Evolutionary conservation across 2,329 filamentous ascomycete genomes (phyloP), one percentile per base, ranked within the genome.

Genomic region (Penicillium sp.): DNA sequence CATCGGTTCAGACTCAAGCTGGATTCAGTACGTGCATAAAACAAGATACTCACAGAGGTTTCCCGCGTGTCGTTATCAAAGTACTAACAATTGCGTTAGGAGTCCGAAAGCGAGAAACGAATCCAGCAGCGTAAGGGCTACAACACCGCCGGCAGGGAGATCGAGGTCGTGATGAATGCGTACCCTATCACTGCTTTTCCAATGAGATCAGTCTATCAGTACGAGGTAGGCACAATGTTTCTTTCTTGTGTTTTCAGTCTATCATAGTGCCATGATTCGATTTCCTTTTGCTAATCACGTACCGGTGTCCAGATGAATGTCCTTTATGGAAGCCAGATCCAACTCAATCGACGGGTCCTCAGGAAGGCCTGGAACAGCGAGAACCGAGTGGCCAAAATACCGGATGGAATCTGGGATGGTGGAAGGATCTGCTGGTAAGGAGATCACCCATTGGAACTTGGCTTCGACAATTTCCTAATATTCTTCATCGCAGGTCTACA

Each of bases 401-500:
- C 72, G 75, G 2, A 69, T 73, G 2, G 74, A 75, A 80, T 96
- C 48, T 90, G 83, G 60, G 90, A 97, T 72, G 88, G 89, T 25
- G 84, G 86, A 62, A 89, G 86, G 68, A 78, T 99, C 39, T 91
- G 89, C 13, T 99, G 93, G 92, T 87, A 74, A 61, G 74, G 50
- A 25, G 22, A 19, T 41, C 38, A 29, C 53, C 64, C 41, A 65
- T 34, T 38, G 13, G 14, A 12, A 6, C 2, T 36, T 71, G 65
- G 68, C 75, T 72, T 10, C 72, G 70, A 22, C 27, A 19, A 13
- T 13, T 22, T 36, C 51, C 53, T 64, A 48, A 64, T 18, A 11
- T 4, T 38, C 10, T 28, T 43, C 7, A 19, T 4, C 13, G 22
- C 10, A 75, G 72, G 72, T 73, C 73, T 3, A 54, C 65, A 4